Evolutionary conservation across 257 asterid genomes (phyloP), one percentile per base, ranked within the genome.

Genomic region (Jaltomata sinuosa): DNA sequence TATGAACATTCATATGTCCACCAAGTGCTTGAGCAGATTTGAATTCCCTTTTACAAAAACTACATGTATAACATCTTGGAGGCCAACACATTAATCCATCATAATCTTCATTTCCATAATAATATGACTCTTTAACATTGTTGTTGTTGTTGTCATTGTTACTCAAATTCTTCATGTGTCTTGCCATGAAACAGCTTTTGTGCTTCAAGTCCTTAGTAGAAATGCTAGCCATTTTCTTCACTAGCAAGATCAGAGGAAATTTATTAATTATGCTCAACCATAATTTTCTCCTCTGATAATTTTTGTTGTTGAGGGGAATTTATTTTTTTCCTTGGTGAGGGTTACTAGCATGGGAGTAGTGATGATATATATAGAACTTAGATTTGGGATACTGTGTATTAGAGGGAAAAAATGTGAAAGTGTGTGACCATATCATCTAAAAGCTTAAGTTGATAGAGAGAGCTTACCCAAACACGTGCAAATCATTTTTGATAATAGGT

Each of bases 11-110:
- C 99, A 96, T 96, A 88, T 96, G 98, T 36, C 99, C 99, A 11
- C 99, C 99, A 34, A 96, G 96, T 14, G 98, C 98, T 84, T 94
- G 99, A 52, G 99, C 99, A 64, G 97, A 94, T 85, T 94, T 93
- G 87, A 96, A 96, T 50, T 92, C 97, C 85, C 98, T 92, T 42
- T 90, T 93, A 91, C 99, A 96, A 74, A 94, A 96, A 78, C 91
- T 94, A 86, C 99, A 96, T 0, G 94, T 80, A 80, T 96, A 96
- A 9, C 91, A 87, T 80, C 97, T 92, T 49, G 98, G 98, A 11
- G 98, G 98, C 99, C 98, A 96, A 61, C 93, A 82, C 62, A 90
- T 93, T 69, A 69, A 11, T 27, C 93, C 93, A 32, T 76, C 40
- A 59, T n/a, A n/a, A n/a, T 89, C 94, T 34, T 84, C 91, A 19